Percentiles rank a stretch among this genome's conserved stretches.
These are phyloP conservation scores for Sphagnum fallax DNA, from an alignment of 228 moss, liverwort and hornwort genomes.

Conservation along the genomic window DNA sequence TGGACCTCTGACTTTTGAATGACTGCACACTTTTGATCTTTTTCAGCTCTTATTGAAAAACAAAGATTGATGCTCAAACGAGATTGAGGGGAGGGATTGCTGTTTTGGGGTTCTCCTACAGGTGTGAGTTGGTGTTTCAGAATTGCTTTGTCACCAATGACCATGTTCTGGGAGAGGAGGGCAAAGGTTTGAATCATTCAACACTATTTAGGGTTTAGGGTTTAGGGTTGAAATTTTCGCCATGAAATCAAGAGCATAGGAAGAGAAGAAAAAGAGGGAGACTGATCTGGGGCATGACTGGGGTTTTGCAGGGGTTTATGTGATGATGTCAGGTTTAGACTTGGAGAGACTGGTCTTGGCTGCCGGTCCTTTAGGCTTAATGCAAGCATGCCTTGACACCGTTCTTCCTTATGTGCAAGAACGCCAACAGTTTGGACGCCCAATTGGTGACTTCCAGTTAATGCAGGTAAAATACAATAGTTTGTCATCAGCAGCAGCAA, in stretches of 20 bases:
- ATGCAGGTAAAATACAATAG: constrained; percentile 54
- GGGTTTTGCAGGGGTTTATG: constrained; percentile 78
- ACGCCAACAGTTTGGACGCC: constrained; percentile 86
- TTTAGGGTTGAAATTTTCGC: background rate
- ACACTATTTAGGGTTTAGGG: no score
- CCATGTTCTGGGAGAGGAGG: constrained; percentile 88
- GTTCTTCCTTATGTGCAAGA: constrained; percentile 92
- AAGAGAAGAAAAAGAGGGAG: no score
- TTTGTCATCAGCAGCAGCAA: no score
- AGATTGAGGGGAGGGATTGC: no score
- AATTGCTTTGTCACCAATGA: constrained; percentile 88
- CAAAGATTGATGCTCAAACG: no score
- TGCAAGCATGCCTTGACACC: constrained; percentile 96
- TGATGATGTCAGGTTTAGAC: constrained; percentile 99
- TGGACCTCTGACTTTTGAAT: no score
- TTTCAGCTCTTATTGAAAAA: constrained; percentile 2
- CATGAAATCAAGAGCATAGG: no score
- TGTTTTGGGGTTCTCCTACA: constrained; percentile 13
- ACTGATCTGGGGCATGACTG: no score
- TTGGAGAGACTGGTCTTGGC: constrained; percentile 91
- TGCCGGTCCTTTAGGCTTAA: constrained; percentile 89
- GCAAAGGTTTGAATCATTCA: constrained; percentile 59
- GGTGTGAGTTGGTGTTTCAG: constrained; percentile 98
- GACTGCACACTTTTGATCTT: no score
- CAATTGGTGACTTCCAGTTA: constrained; percentile 95